These are phyloP conservation scores for Fusarium sp. DNA, from an alignment of 2,329 filamentous ascomycete genomes.

Conservation along the genomic window DNA sequence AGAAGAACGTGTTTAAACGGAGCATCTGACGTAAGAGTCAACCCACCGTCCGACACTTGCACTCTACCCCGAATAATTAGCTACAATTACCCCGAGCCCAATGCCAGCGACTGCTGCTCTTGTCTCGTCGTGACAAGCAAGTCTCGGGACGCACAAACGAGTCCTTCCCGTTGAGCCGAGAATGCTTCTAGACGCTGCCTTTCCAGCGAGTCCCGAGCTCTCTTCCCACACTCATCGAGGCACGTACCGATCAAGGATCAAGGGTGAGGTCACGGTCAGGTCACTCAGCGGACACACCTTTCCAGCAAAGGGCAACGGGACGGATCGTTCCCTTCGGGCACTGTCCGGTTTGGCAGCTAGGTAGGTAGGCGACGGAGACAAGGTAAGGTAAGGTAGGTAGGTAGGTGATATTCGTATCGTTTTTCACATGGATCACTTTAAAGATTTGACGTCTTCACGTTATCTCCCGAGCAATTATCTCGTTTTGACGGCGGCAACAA, in stretches of 20 bases:
- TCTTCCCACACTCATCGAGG: background rate
- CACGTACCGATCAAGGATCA: constrained; percentile 1
- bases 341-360: constrained; percentile 11
- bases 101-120: background rate
- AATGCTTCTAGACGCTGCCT: background rate
- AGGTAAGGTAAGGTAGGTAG: background rate
- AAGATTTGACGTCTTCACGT: constrained; percentile 44
- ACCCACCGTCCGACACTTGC: constrained; percentile 17
- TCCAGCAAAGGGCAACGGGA: constrained; percentile 6
- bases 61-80: constrained; percentile 16
- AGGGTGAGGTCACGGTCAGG: constrained; percentile 15
- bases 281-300: constrained; percentile 1
- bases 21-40: constrained; percentile 36
- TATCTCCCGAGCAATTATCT: constrained; percentile 48
- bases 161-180: constrained; percentile 4
- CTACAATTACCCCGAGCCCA: constrained; percentile 5
- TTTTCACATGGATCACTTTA: constrained; percentile 40
- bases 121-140: background rate
- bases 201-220: background rate
- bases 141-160: background rate
- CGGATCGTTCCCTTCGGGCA: constrained; percentile 23
- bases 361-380: constrained; percentile 13
- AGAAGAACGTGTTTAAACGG: constrained; percentile 34
- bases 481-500: constrained; percentile 54
- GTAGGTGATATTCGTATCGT: constrained; percentile 16